phyloP scores from a whole-genome alignment of 768 basidiomycete species.

The Russula sp. region DNA sequence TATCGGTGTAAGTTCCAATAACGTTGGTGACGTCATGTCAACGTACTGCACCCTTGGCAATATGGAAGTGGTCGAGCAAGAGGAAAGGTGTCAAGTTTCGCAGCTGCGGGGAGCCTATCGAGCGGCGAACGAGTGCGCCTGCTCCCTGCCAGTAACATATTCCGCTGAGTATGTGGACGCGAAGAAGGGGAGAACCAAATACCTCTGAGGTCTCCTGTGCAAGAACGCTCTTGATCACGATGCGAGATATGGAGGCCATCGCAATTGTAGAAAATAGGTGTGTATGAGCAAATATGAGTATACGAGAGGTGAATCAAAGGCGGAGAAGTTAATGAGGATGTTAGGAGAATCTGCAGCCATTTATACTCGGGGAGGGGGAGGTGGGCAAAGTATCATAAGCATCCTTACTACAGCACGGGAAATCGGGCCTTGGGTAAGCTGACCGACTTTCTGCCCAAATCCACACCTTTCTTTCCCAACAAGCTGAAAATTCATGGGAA shows the following conservation, averaged over 20 bases:
- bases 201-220: constrained; percentile 73
- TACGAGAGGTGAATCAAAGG: too few species aligned
- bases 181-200: neutral
- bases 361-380: too few species aligned
- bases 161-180: constrained; percentile 3
- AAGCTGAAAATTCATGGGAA: too few species aligned
- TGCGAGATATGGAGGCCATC: constrained; percentile 44
- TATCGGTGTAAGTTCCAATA: neutral
- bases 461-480: too few species aligned
- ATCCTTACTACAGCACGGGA: too few species aligned
- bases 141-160: constrained; percentile 44
- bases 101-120: constrained; percentile 69
- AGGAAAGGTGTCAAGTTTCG: constrained; percentile 87
- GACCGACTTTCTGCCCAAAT: too few species aligned
- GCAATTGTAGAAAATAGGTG: constrained; percentile 24
- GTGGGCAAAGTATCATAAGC: too few species aligned
- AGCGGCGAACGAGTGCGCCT: constrained; percentile 77
- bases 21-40: neutral
- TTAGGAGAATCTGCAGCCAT: too few species aligned
- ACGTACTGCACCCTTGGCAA: constrained; percentile 58
- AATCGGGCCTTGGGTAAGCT: too few species aligned
- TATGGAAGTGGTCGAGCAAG: constrained; percentile 80
- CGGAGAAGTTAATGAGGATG: too few species aligned
- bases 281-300: too few species aligned
- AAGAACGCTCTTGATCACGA: constrained; percentile 68